phyloP scores from a whole-genome alignment of 78 protist genomes.

The Pigoraptor vietnamica region DNA sequence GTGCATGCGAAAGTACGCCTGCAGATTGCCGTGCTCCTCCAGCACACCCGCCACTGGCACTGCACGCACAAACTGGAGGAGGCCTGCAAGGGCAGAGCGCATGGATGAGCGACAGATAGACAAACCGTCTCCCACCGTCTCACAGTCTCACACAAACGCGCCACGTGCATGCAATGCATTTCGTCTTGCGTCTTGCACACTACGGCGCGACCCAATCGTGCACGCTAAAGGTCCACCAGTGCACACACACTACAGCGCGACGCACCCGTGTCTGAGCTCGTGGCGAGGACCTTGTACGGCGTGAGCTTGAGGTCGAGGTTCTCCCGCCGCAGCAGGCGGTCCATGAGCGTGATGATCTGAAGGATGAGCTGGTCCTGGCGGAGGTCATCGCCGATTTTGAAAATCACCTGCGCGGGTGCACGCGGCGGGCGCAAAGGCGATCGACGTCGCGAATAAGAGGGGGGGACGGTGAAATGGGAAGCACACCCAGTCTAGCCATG shows the following conservation, averaged over 20 bases:
- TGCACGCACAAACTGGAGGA: slow-evolving; percentile 22
- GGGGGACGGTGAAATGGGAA: too few species aligned
- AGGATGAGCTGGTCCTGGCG: slow-evolving; percentile 95
- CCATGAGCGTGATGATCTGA: slow-evolving; percentile 88
- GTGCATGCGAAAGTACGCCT: slow-evolving; percentile 45
- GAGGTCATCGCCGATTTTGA: slow-evolving; percentile 74
- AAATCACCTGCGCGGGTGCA: slow-evolving; percentile 34
- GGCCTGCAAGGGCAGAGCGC: neutral
- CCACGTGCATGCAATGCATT: too few species aligned
- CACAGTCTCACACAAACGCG: too few species aligned
- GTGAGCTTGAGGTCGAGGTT: slow-evolving; percentile 83
- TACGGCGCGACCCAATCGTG: too few species aligned
- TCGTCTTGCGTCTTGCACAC: too few species aligned
- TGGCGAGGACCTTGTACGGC: slow-evolving; percentile 90
- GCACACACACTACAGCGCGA: neutral
- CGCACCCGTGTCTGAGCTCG: slow-evolving; percentile 42
- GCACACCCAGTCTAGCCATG: too few species aligned
- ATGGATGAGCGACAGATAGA: neutral
- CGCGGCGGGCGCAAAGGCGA: neutral
- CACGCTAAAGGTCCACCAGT: too few species aligned
- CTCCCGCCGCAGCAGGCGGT: slow-evolving; percentile 68
- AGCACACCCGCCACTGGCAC: slow-evolving; percentile 55
- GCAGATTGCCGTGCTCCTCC: slow-evolving; percentile 61
- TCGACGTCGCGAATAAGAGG: neutral
- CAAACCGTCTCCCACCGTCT: too few species aligned